Conservation (phyloP, 306 rosid genomes). For the Pyrus betulifolia region DNA sequence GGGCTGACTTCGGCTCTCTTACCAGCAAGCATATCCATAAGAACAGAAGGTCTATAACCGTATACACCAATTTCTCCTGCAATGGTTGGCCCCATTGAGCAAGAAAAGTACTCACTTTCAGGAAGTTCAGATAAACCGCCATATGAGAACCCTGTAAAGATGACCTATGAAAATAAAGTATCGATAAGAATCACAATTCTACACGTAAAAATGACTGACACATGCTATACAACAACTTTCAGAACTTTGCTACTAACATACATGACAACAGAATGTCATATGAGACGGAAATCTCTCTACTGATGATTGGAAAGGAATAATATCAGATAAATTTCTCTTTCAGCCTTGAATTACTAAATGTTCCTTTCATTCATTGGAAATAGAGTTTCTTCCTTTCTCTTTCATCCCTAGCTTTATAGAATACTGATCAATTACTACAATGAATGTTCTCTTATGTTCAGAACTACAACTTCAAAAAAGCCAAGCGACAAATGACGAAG, state of each 20-base stretch:
- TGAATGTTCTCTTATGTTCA: background rate
- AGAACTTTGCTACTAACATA: background rate
- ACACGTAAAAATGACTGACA: background rate
- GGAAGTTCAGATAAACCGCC: constrained; percentile 92
- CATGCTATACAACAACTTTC: background rate
- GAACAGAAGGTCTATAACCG: constrained; percentile 88
- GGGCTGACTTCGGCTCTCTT: constrained; percentile 96
- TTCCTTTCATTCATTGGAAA: background rate
- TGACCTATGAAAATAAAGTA: constrained; percentile 53
- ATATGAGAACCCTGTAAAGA: constrained; percentile 93
- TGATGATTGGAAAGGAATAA: background rate
- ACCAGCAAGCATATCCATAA: constrained; percentile 97
- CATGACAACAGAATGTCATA: background rate
- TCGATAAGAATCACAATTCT: constrained; percentile 17
- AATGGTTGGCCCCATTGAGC: constrained; percentile 93
- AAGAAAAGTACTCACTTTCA: constrained; percentile 78
- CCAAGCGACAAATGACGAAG: background rate
- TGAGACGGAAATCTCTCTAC: background rate
- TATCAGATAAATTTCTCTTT: background rate
- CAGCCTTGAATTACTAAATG: background rate
- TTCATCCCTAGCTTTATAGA: background rate
- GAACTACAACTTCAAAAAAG: background rate
- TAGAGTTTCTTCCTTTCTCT: background rate
- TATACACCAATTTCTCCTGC: constrained; percentile 96
- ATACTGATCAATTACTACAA: background rate